Evolutionary conservation across 2,329 filamentous ascomycete genomes (phyloP).

Genomic region (Blastomyces percursus): DNA sequence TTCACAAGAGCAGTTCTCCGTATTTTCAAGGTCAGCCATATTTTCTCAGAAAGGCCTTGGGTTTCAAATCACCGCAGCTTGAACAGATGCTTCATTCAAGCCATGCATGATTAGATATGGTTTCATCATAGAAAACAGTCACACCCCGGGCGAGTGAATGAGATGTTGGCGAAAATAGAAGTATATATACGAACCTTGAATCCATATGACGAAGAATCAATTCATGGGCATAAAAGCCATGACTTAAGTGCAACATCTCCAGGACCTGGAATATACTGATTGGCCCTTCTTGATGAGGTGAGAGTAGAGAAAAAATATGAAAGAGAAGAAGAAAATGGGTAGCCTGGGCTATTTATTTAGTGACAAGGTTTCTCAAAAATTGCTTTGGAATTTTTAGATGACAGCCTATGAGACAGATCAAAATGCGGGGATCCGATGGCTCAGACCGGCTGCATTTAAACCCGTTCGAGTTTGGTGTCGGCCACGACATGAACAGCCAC

Average conservation of each 20-base stretch:
- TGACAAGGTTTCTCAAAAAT: neutral
- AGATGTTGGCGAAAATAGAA: neutral
- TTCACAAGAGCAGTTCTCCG: neutral
- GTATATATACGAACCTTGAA: neutral
- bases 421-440: no score
- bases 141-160: neutral
- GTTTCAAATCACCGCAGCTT: neutral
- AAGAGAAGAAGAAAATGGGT: neutral
- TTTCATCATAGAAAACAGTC: neutral
- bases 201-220: neutral
- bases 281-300: neutral
- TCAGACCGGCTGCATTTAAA: neutral
- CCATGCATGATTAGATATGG: neutral
- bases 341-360: neutral
- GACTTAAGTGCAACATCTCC: neutral
- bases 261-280: neutral
- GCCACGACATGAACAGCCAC: no score
- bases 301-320: neutral
- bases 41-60: constrained; percentile 3
- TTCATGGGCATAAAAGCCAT: neutral
- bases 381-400: neutral
- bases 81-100: neutral
- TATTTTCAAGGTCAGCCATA: neutral
- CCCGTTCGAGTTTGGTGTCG: neutral
- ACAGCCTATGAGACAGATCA: no score